Evolutionary conservation across 2,329 filamentous ascomycete species (phyloP), one percentile per base, ranked within the genome.

Genomic region (Chaetothyriales sp.): DNA sequence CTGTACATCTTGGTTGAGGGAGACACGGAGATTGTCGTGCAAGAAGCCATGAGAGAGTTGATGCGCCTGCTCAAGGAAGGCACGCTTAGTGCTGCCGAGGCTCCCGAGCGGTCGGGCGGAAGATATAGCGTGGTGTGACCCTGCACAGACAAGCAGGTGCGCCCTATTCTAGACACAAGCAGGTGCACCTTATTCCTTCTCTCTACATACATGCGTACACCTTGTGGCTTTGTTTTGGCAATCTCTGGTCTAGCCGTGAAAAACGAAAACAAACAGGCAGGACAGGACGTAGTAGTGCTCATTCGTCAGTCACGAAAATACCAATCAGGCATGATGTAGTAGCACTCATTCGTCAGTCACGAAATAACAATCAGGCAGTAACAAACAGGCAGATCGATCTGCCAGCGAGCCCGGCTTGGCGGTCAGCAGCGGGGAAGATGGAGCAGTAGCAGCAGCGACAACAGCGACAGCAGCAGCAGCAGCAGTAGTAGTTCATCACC

Each of bases 1-100:
- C 73, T 98, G 61, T 98, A 97, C 66, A 95, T 98, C 63, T 77
- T 98, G 55, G 94, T 98, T 52, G 92, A 98, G 67, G 92, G 92
- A 44, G 92, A 98, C 64, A 97, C 92, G 0, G 92, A 98, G 69
- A 75, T 95, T 50, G 83, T 89, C 29, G 92, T 98, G 25, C 86
- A 86, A 49, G 85, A 86, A 62, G 92, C 92, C 1, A 87, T 98
- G 78, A 80, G 82, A 60, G 89, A 97, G 70, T 76, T 98, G 58
- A 90, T 89, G 65, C 80, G 89, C 46, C 72, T 95, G 63, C 71
- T 98, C 60, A 88, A 85, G 65, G 92, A 97, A 69, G 92, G 87
- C 10, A 95, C 89, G 0, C 81, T 94, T 62, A 88, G 88, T 13
- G 89, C 89, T 9, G 86, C 85, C 22, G 89, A 95, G 62, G 84